phyloP scores from a whole-genome alignment of 371 early-diverging fungal species.

The Circinella minor region DNA sequence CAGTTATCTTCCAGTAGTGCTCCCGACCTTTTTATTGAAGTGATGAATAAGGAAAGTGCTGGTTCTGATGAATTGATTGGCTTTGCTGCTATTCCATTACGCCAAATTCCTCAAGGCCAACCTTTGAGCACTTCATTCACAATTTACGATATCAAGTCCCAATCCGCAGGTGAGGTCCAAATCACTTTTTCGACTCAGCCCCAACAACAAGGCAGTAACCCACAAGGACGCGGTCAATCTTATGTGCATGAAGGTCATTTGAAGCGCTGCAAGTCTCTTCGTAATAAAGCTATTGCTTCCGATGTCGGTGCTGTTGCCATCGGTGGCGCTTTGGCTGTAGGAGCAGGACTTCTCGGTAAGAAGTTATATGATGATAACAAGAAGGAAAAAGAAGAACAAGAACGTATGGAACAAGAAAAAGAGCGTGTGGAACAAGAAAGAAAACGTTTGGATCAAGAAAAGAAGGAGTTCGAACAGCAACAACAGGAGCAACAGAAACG shows the following conservation, averaged over 20 bases:
- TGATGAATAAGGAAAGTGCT: conserved; percentile 53
- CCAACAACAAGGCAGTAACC: background rate
- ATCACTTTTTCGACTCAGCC: conserved; percentile 56
- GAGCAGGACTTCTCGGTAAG: conserved; percentile 58
- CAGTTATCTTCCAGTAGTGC: conserved; percentile 48
- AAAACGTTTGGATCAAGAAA: conserved; percentile 30
- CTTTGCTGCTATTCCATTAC: conserved; percentile 66
- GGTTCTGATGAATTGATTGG: conserved; percentile 57
- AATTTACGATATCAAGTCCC: conserved; percentile 50
- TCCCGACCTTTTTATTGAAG: conserved; percentile 59
- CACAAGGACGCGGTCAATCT: conserved; percentile 46
- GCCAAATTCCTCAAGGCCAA: conserved; percentile 57
- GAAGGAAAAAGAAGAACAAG: conserved; percentile 24
- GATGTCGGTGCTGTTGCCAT: conserved; percentile 32
- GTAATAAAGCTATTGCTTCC: conserved; percentile 49
- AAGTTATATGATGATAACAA: conserved; percentile 50
- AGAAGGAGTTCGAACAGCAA: conserved; percentile 25
- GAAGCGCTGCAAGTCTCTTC: conserved; percentile 52
- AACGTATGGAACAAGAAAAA: conserved; percentile 21
- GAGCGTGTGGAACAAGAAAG: conserved; percentile 39
- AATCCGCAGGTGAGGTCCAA: conserved; percentile 53
- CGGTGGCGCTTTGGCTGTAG: conserved; percentile 21
- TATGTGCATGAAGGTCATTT: conserved; percentile 53
- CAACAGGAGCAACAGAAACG: conserved; percentile 9
- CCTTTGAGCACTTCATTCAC: conserved; percentile 54